phyloP scores from a whole-genome alignment of 176 grass and related monocot species.

The Puya raimondii region DNA sequence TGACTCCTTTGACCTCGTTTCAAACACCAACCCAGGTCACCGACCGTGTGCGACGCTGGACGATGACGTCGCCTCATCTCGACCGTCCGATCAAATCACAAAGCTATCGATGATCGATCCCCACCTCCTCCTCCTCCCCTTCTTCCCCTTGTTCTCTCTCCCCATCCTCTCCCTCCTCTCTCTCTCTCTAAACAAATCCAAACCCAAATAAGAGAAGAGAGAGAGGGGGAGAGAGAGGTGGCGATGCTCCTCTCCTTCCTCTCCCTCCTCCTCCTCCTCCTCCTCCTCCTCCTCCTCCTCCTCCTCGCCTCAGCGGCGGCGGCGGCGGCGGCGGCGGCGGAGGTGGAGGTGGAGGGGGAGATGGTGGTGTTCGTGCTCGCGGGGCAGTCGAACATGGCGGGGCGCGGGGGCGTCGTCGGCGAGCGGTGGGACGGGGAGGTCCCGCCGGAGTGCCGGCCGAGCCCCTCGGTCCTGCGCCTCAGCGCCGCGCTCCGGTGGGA shows the following conservation, averaged over 20 bases:
- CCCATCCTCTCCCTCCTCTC: constrained; percentile 6
- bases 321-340: background rate
- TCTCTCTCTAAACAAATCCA: background rate
- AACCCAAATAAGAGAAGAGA: background rate
- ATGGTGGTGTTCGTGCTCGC: constrained; percentile 78
- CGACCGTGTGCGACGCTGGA: too few relatives aligned
- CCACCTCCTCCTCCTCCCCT: constrained; percentile 27
- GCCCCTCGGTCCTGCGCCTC: constrained; percentile 57
- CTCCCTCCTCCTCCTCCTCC: constrained; percentile 18
- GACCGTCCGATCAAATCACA: constrained; percentile 1
- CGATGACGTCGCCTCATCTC: too few relatives aligned
- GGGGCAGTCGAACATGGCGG: constrained; percentile 95
- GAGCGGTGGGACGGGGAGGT: background rate
- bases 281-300: constrained; percentile 30
- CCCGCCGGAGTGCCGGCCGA: constrained; percentile 35
- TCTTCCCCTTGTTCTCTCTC: constrained; percentile 20
- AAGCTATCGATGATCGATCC: constrained; percentile 25
- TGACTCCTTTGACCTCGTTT: too few relatives aligned
- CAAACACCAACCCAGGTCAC: too few relatives aligned
- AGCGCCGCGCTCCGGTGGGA: constrained; percentile 45
- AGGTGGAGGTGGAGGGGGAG: background rate
- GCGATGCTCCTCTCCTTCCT: constrained; percentile 17
- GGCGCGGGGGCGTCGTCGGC: constrained; percentile 33
- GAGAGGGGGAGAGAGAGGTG: background rate
- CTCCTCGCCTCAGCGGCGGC: background rate